A percentile compares a stretch with the other conserved stretches of the same genome.
Conservation (phyloP, 2,329 filamentous ascomycete species). For the Xylariaceae sp. region DNA sequence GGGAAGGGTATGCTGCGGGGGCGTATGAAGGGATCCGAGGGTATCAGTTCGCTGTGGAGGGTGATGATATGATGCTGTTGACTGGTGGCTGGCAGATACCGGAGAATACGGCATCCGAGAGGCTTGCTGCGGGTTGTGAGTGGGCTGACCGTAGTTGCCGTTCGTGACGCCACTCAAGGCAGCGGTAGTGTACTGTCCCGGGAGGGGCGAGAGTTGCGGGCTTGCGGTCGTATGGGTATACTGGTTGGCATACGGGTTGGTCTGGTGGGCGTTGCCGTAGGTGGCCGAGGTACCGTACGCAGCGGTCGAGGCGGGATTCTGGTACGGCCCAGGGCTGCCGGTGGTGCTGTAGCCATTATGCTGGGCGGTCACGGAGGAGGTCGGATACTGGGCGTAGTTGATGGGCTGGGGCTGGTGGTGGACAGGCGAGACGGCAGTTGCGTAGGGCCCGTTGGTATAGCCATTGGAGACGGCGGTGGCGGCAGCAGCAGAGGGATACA, state of each 20-base stretch:
- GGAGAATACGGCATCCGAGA: conserved; percentile 28
- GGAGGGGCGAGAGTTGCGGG: conserved; percentile 26
- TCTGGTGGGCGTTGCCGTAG: conserved; percentile 29
- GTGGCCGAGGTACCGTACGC: conserved; percentile 23
- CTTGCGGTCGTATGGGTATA: conserved; percentile 26
- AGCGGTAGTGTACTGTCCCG: conserved; percentile 21
- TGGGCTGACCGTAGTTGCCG: conserved; percentile 18
- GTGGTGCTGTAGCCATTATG: conserved; percentile 28
- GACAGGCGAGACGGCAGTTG: conserved; percentile 14
- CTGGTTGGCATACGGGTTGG: conserved; percentile 25
- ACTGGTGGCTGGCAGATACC: conserved; percentile 21
- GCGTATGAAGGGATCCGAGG: conserved; percentile 13
- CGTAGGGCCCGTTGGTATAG: conserved; percentile 28
- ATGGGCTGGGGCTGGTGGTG: conserved; percentile 23
- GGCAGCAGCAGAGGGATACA: conserved; percentile 13
- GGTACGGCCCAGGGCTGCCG: conserved; percentile 18
- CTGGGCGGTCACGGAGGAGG: conserved; percentile 26
- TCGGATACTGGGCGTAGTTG: conserved; percentile 28
- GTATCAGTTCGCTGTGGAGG: conserved; percentile 17
- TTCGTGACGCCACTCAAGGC: conserved; percentile 25
- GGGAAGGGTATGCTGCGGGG: conserved; percentile 21
- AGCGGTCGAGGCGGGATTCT: conserved; percentile 17
- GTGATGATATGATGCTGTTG: conserved; percentile 17
- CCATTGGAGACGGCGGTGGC: conserved; percentile 19
- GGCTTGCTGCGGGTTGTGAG: conserved; percentile 21